Evolutionary conservation across 2,329 filamentous ascomycete species (phyloP), one percentile per base, ranked within the genome.

Genomic region (Harringtonia lauricola): DNA sequence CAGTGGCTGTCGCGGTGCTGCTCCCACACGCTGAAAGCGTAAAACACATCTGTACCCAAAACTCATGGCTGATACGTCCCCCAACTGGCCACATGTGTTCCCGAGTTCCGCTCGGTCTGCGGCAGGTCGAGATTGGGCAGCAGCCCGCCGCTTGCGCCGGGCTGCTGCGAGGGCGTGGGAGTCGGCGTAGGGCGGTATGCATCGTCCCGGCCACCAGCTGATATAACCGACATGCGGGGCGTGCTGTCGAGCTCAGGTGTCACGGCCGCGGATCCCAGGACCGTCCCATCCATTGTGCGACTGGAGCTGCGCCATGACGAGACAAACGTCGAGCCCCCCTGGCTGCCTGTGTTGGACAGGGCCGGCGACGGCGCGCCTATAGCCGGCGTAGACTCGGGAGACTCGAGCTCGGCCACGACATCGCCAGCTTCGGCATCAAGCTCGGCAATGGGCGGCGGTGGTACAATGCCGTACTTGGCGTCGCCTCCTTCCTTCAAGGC

Each of bases 51-150:
- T n/a, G n/a, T 18, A 18, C 18, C n/a, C 30, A 33, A 33, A 6
- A 17, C 17, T 39, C 30, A 46, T 2, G 31, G 41, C 8, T 36
- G 36, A 22, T 50, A 53, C 2, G 33, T 26, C 5, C 29, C 37
- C 51, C 51, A 52, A 33, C 48, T 51, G 17, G 41, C 39, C 14
- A 51, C 46, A 34, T 49, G 41, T 31, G 39, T 24, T 6, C 47
- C 46, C 3, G 22, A 21, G 2, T 6, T 17, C 14, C 37, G 38
- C 24, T 52, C 51, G 14, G 15, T 26, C 18, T 30, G 31, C 3
- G 51, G 48, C 13, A 47, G 3, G 21, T 47, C 36, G 15, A 52
- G 43, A 10, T 44, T 52, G 5, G 50, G 42, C 12, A 44, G 31
- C 1, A 47, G 47, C 12, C 14, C 15, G 2, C 41, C 45, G 13